Conservation (phyloP, 352 stramenopile genomes). For the Phytopythium mirpurense region DNA sequence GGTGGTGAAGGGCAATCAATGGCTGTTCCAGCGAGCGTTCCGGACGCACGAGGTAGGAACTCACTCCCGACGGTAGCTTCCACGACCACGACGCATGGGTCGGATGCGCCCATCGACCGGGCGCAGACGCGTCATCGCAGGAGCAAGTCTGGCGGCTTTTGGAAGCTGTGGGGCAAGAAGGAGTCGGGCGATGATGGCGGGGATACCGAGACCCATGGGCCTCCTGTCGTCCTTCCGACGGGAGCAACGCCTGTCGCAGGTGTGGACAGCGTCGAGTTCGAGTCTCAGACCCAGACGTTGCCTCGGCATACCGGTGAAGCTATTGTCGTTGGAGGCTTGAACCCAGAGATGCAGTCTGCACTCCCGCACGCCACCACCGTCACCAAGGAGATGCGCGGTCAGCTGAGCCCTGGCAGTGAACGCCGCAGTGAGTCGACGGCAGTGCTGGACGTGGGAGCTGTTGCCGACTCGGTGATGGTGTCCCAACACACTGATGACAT, state of each 20-base stretch:
- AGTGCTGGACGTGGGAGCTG: background rate
- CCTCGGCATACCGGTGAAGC: background rate
- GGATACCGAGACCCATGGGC: no score
- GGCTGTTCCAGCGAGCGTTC: background rate
- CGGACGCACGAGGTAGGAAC: background rate
- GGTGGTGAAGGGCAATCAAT: background rate
- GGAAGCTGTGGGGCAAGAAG: constrained; percentile 18
- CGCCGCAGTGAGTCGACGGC: background rate
- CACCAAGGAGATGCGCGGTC: background rate
- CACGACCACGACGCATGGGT: background rate
- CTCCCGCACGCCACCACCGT: background rate
- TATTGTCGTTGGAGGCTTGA: background rate
- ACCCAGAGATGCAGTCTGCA: background rate
- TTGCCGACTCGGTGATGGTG: background rate
- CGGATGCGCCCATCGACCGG: constrained; percentile 2
- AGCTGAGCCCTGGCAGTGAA: background rate
- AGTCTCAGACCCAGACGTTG: background rate
- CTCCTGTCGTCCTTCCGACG: no score
- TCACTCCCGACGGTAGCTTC: background rate
- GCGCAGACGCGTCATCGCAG: background rate
- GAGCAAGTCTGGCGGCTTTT: constrained; percentile 14
- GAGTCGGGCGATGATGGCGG: no score
- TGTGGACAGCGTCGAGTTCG: background rate
- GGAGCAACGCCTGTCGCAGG: no score
- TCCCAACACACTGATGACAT: background rate